Percentiles rank a stretch among this genome's conserved stretches.
These are phyloP conservation scores for Sporobolomyces roseus DNA, from an alignment of 768 basidiomycete genomes.

Conservation along the genomic window DNA sequence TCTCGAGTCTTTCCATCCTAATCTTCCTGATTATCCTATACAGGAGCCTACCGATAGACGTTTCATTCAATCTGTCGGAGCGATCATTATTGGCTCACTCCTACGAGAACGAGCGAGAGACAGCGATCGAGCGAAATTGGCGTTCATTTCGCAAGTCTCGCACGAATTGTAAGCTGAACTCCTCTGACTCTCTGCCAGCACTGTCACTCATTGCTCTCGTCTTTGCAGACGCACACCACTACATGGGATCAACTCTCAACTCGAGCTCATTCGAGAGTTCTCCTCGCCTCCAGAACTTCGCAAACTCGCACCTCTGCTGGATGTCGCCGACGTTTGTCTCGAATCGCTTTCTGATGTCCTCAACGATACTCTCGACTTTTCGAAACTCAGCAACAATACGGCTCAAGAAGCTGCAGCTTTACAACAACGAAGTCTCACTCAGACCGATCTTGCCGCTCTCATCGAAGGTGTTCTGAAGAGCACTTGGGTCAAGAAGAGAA, in stretches of 20 bases:
- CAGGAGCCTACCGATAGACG: slow-evolving; percentile 27
- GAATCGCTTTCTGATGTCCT: slow-evolving; percentile 30
- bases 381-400: slow-evolving; percentile 28
- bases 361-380: slow-evolving; percentile 35
- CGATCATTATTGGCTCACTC: slow-evolving; percentile 22
- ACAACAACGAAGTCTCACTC: neutral
- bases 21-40: neutral
- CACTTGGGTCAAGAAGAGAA: slow-evolving; percentile 29
- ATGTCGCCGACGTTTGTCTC: slow-evolving; percentile 31
- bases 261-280: slow-evolving; percentile 40
- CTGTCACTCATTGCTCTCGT: too few relatives aligned
- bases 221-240: slow-evolving; percentile 25
- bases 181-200: too few relatives aligned
- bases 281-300: slow-evolving; percentile 4
- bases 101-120: slow-evolving; percentile 27
- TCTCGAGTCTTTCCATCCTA: neutral
- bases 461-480: slow-evolving; percentile 19
- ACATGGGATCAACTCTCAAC: slow-evolving; percentile 26
- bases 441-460: neutral
- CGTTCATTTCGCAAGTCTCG: slow-evolving; percentile 23
- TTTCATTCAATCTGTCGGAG: slow-evolving; percentile 19
- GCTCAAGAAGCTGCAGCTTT: neutral
- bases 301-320: slow-evolving; percentile 27
- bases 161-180: too few relatives aligned
- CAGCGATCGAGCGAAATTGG: slow-evolving; percentile 33